These are phyloP conservation scores for Begonia masoniana DNA, from an alignment of 306 rosid genomes.

Conservation along the genomic window DNA sequence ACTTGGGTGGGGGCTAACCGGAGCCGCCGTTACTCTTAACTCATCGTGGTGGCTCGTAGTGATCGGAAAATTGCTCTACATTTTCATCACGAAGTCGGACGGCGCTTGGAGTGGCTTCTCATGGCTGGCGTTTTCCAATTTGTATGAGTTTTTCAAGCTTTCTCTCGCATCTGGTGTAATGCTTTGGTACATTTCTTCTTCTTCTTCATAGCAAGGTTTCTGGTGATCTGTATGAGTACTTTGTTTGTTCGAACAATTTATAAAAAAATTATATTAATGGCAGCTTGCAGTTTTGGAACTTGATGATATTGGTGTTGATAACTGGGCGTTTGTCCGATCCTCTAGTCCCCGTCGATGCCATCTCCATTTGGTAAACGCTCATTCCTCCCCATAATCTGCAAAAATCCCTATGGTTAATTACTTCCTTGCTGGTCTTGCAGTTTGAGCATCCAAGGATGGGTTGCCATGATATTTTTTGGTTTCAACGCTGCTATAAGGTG, in stretches of 20 bases:
- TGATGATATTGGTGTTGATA: neutral
- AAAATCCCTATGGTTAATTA: too few relatives aligned
- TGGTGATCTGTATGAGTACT: neutral
- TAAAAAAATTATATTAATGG: neutral
- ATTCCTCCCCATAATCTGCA: too few relatives aligned
- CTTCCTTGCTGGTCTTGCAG: too few relatives aligned
- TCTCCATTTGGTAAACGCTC: too few relatives aligned
- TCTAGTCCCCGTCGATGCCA: too few relatives aligned
- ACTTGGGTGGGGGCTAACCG: slow-evolving; percentile 47
- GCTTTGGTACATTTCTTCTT: neutral
- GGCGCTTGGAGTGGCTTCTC: slow-evolving; percentile 4
- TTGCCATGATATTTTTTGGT: too few relatives aligned
- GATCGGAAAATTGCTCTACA: neutral
- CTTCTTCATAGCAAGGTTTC: neutral
- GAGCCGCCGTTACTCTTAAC: slow-evolving; percentile 58
- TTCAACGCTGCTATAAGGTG: too few relatives aligned
- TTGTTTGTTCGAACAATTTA: neutral
- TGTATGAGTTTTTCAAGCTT: neutral
- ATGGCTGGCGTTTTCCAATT: neutral
- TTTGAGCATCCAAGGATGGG: too few relatives aligned
- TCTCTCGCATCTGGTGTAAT: slow-evolving; percentile 1
- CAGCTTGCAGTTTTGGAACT: neutral
- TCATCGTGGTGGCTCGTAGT: slow-evolving; percentile 48
- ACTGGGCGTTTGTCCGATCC: too few relatives aligned
- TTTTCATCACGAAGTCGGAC: neutral